Percentiles rank a stretch among this genome's conserved stretches.
These are phyloP conservation scores for Prosopis cineraria DNA, from an alignment of 306 rosid genomes.

Conservation along the genomic window DNA sequence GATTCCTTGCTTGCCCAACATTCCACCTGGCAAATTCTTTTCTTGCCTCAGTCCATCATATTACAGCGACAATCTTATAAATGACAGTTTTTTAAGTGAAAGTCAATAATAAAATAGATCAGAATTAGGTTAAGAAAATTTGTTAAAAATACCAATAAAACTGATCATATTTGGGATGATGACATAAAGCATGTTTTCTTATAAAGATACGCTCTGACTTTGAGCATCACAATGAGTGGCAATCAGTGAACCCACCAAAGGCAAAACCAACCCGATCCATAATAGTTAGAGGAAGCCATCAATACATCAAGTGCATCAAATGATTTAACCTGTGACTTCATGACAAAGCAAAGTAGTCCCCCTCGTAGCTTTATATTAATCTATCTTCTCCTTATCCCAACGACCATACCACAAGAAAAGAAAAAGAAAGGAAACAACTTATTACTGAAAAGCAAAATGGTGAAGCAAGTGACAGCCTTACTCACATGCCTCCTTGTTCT, in stretches of 20 bases:
- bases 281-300: slow-evolving; percentile 37
- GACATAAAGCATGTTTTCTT: slow-evolving; percentile 29
- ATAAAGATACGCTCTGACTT: slow-evolving; percentile 38
- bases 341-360: slow-evolving; percentile 59
- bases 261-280: slow-evolving; percentile 28
- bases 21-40: slow-evolving; percentile 30
- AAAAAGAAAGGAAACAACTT: slow-evolving; percentile 33
- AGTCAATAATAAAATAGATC: neutral
- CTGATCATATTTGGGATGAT: neutral
- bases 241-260: slow-evolving; percentile 45
- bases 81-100: no score
- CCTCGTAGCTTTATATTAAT: slow-evolving; percentile 40
- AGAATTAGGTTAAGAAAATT: neutral
- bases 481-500: slow-evolving; percentile 46
- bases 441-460: slow-evolving; percentile 41
- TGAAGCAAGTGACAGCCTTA: slow-evolving; percentile 38
- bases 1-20: slow-evolving; percentile 42
- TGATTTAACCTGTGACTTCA: slow-evolving; percentile 59
- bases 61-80: no score
- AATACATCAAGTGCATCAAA: slow-evolving; percentile 38
- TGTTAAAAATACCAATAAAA: neutral
- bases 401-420: slow-evolving; percentile 2
- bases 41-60: neutral
- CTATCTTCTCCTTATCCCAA: neutral
- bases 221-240: slow-evolving; percentile 33